Base-by-base conservation (phyloP, 441 rosid genomes). In the Populus trichocarpa region DNA sequence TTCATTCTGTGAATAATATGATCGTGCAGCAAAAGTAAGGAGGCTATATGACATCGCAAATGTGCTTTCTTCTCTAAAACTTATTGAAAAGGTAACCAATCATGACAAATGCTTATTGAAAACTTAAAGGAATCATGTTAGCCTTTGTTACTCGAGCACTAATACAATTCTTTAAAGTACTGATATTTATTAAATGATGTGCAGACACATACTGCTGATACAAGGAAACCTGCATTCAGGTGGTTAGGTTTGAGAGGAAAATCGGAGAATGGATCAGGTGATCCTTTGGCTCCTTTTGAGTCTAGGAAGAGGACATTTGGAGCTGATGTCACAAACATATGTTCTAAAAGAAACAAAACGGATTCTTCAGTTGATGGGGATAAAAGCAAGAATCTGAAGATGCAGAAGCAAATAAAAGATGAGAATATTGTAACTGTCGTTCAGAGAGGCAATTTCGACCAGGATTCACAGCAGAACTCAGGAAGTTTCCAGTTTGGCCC, bases 1-100 rank as follows among this genome's bases (percentile, higher is more conserved):
- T 46, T 13, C 35, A 80, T 46, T 20, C 13, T 64, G 76, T 83
- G 40, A 20, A 79, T 69, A 38, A 50, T 69, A 77, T 79, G 36
- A 25, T 64, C 75, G n/a, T 86, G 85, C 93, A 95, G 99, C 99
- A 73, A 96, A 96, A 88, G 97, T 96, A 13, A 94, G 99, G 87
- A 85, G 99, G 74, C 84, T 96, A 3, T 96, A 96, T 81, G 99
- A 94, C 86, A 96, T 96, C 80, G 99, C 97, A 0, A 96, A 96
- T 78, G 97, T 96, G 63, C 83, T 96, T 83, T 87, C 98, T 33
- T 92, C 98, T 46, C 86, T 96, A 92, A 90, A 90, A 82, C 90
- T 96, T 61, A 94, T 96, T 42, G 96, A 95, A 74, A 95, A 93
- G 99, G 97, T 95, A 88, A 30, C 67, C n/a, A 9, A 70, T 2